Base-by-base conservation (phyloP, 73 alveolate genomes). In the Uronychia binucleata region DNA sequence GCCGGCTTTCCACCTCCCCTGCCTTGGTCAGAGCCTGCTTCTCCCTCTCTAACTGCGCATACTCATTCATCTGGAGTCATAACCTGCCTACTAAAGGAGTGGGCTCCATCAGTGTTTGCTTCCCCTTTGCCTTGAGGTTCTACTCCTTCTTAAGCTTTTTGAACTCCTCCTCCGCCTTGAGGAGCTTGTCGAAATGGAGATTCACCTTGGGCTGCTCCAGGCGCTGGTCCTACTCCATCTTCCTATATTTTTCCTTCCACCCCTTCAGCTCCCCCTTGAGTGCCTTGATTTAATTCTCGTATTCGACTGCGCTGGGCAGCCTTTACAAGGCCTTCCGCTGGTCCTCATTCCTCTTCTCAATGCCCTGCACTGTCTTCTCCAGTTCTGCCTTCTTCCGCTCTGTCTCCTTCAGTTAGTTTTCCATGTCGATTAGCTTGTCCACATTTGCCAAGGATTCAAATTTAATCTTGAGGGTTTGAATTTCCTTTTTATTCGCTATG, bases 161-260 rank as follows among this genome's bases (percentile, higher is more conserved):
- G 1, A 13, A 67, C 26, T 67, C 32, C 1, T 67, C 78, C 26
- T 67, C 78, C 32, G 26, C 29, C 32, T 67, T 67, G 26, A 67
- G 29, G 31, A 67, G 5, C 32, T 28, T 67, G 14, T 67, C 78
- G 26, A 26, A 28, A 26, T 67, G 32, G 32, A 28, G 32, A 13
- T 28, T 67, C 14, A 26, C 5, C 5, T 67, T 67, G 8, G 34
- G 5, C 30, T 67, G 31, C 26, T 85, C 91, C 34, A 31, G 77
- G 30, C 79, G 28, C 30, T 35, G 30, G 1, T 83, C 86, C 31
- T 46, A 29, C 75, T 85, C 86, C 34, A 85, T n/a, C 31, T 78
- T 85, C 31, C 28, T n/a, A 26, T 33, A 75, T 57, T 85, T 85
- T 33, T 85, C 91, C 77, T 85, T 85, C 87, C 87, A 77, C 1